phyloP scores from a whole-genome alignment of 768 basidiomycete genomes.

The Tulasnella calospora region DNA sequence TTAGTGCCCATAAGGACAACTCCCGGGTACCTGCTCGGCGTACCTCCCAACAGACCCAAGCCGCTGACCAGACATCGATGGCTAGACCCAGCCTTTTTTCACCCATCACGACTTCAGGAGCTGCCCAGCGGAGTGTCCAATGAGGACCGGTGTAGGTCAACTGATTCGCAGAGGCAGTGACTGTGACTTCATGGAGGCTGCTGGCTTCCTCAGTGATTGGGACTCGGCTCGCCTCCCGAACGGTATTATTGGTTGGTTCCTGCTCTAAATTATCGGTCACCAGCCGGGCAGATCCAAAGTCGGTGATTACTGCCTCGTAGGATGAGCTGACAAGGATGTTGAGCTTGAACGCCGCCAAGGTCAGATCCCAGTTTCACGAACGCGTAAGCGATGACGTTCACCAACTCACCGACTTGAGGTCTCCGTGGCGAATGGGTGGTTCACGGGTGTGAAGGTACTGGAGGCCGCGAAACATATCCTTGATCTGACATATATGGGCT shows the following conservation, averaged over 20 bases:
- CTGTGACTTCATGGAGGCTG: neutral
- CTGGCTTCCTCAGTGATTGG: neutral
- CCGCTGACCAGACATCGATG: neutral
- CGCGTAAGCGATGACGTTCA: too few relatives aligned
- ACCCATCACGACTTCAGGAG: neutral
- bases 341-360: neutral
- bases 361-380: neutral
- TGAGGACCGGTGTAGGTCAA: neutral
- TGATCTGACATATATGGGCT: neutral
- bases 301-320: neutral
- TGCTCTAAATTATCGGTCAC: neutral
- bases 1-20: neutral
- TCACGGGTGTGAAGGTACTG: neutral
- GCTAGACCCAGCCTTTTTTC: neutral
- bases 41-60: neutral
- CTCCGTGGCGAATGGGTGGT: slow-evolving; percentile 12
- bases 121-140: neutral
- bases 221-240: too few relatives aligned
- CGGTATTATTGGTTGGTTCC: neutral
- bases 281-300: neutral
- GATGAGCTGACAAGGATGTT: neutral
- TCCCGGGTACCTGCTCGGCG: neutral
- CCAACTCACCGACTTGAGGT: slow-evolving; percentile 7
- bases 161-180: neutral
- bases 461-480: neutral